A percentile compares a stretch with the other conserved stretches of the same genome.
phyloP scores from a whole-genome alignment of 805 yeast species.

The Candida railenensis region DNA sequence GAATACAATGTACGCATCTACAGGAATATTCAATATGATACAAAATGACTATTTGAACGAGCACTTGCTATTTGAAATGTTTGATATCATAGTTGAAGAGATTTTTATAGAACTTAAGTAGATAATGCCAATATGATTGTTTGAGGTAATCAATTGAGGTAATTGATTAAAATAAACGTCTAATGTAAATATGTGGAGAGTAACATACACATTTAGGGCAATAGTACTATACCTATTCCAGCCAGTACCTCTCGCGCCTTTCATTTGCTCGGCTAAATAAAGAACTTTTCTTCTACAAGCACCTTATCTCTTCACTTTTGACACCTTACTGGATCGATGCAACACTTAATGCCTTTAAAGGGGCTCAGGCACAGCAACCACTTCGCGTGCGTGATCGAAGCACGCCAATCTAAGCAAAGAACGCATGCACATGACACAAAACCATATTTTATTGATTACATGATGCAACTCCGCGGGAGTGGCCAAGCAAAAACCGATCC shows the following conservation, averaged over 20 bases:
- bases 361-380: too few relatives aligned
- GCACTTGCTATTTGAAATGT: constrained; percentile 55
- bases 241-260: too few relatives aligned
- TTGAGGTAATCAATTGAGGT: too few relatives aligned
- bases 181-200: too few relatives aligned
- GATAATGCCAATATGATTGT: too few relatives aligned
- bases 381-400: background rate
- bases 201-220: too few relatives aligned
- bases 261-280: too few relatives aligned
- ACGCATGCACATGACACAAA: background rate
- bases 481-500: background rate
- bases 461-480: background rate
- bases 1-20: constrained; percentile 63
- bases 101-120: constrained; percentile 13
- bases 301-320: background rate
- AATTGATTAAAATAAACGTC: too few relatives aligned
- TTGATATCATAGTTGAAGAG: constrained; percentile 57
- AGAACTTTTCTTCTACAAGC: background rate
- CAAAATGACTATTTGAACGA: constrained; percentile 74
- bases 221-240: too few relatives aligned
- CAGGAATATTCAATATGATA: constrained; percentile 57
- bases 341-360: too few relatives aligned
- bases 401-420: background rate
- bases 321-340: too few relatives aligned
- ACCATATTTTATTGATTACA: background rate